Evolutionary conservation across 148 eudicot species (phyloP).

Genomic region (Persicaria tinctoria): DNA sequence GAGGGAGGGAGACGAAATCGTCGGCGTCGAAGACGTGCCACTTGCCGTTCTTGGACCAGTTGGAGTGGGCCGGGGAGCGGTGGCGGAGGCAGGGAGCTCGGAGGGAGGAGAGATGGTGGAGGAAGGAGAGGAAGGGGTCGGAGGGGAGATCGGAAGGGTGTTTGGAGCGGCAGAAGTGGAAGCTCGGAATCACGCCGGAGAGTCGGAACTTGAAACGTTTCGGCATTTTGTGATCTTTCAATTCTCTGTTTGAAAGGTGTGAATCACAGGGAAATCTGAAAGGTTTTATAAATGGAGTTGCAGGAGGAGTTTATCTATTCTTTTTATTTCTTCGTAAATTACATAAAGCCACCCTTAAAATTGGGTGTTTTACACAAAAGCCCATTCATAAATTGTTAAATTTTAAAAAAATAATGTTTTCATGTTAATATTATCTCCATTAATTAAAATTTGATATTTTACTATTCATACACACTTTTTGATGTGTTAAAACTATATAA

Average conservation of each 20-base stretch:
- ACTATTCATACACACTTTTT: too few relatives aligned
- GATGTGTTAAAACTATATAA: too few relatives aligned
- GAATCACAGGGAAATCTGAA: too few relatives aligned
- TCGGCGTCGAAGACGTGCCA: constrained; percentile 54
- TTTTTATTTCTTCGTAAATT: too few relatives aligned
- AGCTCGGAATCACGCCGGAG: constrained; percentile 5
- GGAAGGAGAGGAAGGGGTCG: constrained; percentile 13
- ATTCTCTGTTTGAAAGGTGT: not conserved
- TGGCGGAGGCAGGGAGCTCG: constrained; percentile 4
- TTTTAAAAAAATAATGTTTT: too few relatives aligned
- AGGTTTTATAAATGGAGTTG: too few relatives aligned
- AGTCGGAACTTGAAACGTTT: constrained; percentile 14
- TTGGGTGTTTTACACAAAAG: too few relatives aligned
- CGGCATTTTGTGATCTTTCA: not conserved
- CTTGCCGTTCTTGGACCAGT: constrained; percentile 39
- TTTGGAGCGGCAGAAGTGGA: constrained; percentile 13
- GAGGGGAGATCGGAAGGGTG: constrained; percentile 17
- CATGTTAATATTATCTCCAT: too few relatives aligned
- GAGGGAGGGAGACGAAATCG: constrained; percentile 31
- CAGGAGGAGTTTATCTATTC: too few relatives aligned
- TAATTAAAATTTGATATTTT: too few relatives aligned
- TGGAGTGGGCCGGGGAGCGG: constrained; percentile 14
- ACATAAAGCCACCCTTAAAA: too few relatives aligned
- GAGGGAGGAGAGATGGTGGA: constrained; percentile 5
- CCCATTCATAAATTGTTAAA: too few relatives aligned